Evolutionary conservation across 176 grass and related monocot species (phyloP).

Genomic region (Tillandsia leiboldiana): DNA sequence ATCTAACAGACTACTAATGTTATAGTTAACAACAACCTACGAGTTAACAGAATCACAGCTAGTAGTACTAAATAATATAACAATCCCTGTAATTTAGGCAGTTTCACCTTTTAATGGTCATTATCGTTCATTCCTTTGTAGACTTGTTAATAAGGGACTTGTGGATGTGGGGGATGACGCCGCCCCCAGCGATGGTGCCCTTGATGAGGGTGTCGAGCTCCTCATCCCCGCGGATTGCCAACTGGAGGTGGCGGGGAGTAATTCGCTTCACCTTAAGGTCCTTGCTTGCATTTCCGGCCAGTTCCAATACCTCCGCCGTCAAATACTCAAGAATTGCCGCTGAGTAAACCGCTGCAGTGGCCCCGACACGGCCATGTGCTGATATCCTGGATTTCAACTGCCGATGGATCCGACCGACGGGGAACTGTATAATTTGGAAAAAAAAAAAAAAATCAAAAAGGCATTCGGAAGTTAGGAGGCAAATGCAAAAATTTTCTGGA

Average conservation of each 20-base stretch:
- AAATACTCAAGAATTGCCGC: slow-evolving; percentile 67
- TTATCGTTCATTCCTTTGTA: not conserved
- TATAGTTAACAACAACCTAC: too few relatives aligned
- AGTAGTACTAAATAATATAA: not conserved
- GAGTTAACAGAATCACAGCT: not conserved
- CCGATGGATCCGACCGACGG: slow-evolving; percentile 49
- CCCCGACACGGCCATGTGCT: slow-evolving; percentile 57
- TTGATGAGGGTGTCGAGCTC: slow-evolving; percentile 76
- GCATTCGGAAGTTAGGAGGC: not conserved
- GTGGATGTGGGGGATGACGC: slow-evolving; percentile 63
- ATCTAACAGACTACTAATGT: too few relatives aligned
- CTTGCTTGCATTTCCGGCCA: slow-evolving; percentile 73
- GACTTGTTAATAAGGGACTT: slow-evolving; percentile 3
- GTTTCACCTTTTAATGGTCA: not conserved
- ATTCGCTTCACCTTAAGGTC: slow-evolving; percentile 79
- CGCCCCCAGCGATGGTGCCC: slow-evolving; percentile 60
- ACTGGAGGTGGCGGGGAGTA: slow-evolving; percentile 69
- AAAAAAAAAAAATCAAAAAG: not conserved
- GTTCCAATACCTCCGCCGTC: slow-evolving; percentile 55
- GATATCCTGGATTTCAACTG: slow-evolving; percentile 57
- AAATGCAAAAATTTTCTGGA: not conserved
- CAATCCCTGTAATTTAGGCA: not conserved
- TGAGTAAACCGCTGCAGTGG: slow-evolving; percentile 64
- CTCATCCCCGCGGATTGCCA: slow-evolving; percentile 62
- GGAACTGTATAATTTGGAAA: slow-evolving; percentile 24